Evolutionary conservation across 176 grass and related monocot genomes (phyloP).

Genomic region (Bothriochloa decipiens): DNA sequence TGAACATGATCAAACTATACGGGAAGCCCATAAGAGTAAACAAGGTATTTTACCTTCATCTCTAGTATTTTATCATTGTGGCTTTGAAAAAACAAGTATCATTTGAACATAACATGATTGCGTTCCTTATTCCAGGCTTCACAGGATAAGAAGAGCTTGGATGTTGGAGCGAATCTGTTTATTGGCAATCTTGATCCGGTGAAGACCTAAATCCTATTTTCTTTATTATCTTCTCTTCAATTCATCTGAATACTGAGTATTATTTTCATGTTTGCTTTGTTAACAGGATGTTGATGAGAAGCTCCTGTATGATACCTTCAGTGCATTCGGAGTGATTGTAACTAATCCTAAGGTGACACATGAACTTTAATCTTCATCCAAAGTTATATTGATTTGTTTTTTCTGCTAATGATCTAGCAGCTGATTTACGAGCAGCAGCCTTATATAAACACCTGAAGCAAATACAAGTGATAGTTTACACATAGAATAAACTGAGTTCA

Average conservation of each 20-base stretch:
- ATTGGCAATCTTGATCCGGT: slow-evolving; percentile 98
- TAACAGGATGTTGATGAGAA: slow-evolving; percentile 97
- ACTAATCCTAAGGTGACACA: slow-evolving; percentile 93
- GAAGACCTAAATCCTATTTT: slow-evolving; percentile 41
- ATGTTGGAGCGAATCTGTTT: slow-evolving; percentile 98
- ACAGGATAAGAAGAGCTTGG: slow-evolving; percentile 99
- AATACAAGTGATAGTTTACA: not conserved
- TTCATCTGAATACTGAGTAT: slow-evolving; percentile 20
- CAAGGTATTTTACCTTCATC: slow-evolving; percentile 52
- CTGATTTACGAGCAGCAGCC: slow-evolving; percentile 1
- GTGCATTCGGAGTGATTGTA: slow-evolving; percentile 98
- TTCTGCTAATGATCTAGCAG: slow-evolving; percentile 22
- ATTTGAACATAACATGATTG: slow-evolving; percentile 32
- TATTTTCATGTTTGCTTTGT: slow-evolving; percentile 41
- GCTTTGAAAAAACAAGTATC: slow-evolving; percentile 2
- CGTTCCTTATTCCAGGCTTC: slow-evolving; percentile 76
- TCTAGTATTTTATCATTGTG: not conserved
- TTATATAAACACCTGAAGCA: slow-evolving; percentile 6
- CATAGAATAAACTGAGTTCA: slow-evolving; percentile 20
- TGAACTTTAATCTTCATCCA: slow-evolving; percentile 12
- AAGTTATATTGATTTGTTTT: not conserved
- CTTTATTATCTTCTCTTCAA: slow-evolving; percentile 25
- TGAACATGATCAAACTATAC: slow-evolving; percentile 99
- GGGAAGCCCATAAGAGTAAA: slow-evolving; percentile 99
- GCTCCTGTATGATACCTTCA: slow-evolving; percentile 98